Base-by-base conservation (phyloP, 176 grass and related monocot species). In the maize (Zea mays) region DNA sequence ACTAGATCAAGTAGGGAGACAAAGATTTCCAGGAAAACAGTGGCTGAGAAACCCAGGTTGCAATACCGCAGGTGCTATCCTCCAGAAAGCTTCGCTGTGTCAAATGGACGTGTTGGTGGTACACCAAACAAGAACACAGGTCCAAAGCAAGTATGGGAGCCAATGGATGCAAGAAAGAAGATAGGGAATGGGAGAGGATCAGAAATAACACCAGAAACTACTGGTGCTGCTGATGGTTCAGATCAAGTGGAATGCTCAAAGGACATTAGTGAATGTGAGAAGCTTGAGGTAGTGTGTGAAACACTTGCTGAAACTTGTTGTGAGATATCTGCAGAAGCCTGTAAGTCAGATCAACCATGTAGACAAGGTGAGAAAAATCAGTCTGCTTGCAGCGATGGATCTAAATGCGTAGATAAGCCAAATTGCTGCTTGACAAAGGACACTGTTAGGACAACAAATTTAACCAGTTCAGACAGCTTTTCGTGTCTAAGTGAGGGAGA, bases 121-220 rank as follows among this genome's bases (percentile, higher is more conserved):
- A 69, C 57, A 74, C 69, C 79, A 60, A 89, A 85, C 85, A 97
- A 90, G 65, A 84, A 77, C 77, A 20, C 73, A 54, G 79, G 67
- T 65, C 82, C 72, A 14, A 97, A 92, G 69, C 87, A 90, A 88
- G 85, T 97, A 51, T 97, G 93, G 93, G 93, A 97, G 81, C 92
- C 92, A 78, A 80, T 89, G 86, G 89, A 87, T 87, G 71, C 81
- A 57, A 80, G 89, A 46, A 95, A 91, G 81, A 90, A 86, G 66
- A 64, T 77, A 63, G 77, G 56, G 15, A 87, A 60, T 71, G 58
- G 42, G 48, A 70, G 27, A 27, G 27, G 27, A 27, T 27, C 27
- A 27, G 27, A 27, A 27, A 27, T 27, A 27, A 27, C 27, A 27
- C 27, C 27, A 27, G 27, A 27, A 27, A 40, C 63, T 35, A 34